phyloP scores from a whole-genome alignment of 139 green algal species.

The Zygnema cylindricum region DNA sequence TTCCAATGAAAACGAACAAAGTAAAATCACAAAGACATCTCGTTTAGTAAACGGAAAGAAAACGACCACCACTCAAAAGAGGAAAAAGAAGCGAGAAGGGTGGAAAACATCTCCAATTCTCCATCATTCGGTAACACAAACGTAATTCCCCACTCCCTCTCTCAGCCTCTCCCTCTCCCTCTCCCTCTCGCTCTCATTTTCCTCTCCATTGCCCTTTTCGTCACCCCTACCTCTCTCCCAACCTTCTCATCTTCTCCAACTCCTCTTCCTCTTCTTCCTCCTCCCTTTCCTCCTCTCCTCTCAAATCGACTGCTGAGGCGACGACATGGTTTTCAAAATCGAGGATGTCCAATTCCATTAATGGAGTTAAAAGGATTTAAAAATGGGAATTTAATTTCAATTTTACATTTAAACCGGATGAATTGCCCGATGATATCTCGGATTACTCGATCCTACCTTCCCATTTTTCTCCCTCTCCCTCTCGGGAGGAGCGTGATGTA shows the following conservation, averaged over 20 bases:
- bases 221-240: no score
- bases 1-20: no score
- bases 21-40: no score
- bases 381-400: no score
- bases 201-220: not conserved
- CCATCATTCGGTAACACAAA: not conserved
- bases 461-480: not conserved
- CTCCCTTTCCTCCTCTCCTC: not conserved
- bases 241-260: not conserved
- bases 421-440: not conserved
- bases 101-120: no score
- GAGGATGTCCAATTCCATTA: not conserved
- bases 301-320: not conserved
- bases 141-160: not conserved
- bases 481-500: not conserved
- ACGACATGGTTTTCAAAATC: not conserved
- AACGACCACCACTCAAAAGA: no score
- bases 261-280: not conserved
- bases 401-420: no score
- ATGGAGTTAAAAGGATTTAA: not conserved
- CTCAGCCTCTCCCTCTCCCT: not conserved
- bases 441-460: not conserved
- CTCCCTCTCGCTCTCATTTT: not conserved
- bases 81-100: no score
- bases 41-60: no score